These are phyloP conservation scores for Fusarium mundagurra DNA, from an alignment of 2,329 filamentous ascomycete species.

Conservation along the genomic window DNA sequence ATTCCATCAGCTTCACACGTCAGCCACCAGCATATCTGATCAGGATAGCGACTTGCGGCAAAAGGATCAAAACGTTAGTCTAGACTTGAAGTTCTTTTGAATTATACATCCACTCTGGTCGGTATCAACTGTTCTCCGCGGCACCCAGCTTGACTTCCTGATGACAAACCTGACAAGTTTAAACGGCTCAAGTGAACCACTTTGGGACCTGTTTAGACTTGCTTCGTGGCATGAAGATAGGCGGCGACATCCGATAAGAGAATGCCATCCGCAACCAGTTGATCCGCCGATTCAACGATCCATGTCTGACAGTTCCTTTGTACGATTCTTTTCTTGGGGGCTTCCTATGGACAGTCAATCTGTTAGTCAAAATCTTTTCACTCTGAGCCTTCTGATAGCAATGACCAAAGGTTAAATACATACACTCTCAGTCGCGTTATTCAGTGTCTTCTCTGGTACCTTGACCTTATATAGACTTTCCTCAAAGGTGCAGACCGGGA, in stretches of 20 bases:
- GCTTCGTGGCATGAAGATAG: background rate
- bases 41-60: accelerated
- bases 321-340: background rate
- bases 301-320: conserved; percentile 20
- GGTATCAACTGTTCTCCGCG: accelerated
- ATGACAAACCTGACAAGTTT: accelerated
- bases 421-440: background rate
- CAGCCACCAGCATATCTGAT: background rate
- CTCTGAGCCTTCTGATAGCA: too few relatives aligned
- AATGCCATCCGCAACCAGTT: background rate
- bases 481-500: background rate
- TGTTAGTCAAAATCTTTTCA: accelerated
- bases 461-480: background rate
- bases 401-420: accelerated
- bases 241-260: background rate
- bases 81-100: too few relatives aligned
- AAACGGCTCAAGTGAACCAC: accelerated
- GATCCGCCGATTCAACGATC: conserved; percentile 3
- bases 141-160: accelerated
- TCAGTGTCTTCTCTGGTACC: background rate
- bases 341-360: background rate
- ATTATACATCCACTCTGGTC: accelerated
- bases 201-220: background rate
- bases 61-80: accelerated
- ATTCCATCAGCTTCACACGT: background rate